Evolutionary conservation across 371 early-diverging fungal genomes (phyloP).

Genomic region (Rhizopus microsporus): DNA sequence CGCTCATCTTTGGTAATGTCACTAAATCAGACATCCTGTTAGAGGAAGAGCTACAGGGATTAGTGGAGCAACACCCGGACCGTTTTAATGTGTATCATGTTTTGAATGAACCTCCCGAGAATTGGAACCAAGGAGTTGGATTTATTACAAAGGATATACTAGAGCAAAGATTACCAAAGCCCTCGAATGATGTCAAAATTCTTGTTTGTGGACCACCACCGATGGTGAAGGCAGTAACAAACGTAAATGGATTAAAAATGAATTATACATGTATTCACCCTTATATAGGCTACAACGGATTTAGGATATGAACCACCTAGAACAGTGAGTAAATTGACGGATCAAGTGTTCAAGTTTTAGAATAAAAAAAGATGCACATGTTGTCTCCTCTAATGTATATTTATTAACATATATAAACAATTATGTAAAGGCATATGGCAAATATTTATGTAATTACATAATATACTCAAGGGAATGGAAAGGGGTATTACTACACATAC

Average conservation of each 20-base stretch:
- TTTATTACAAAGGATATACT: constrained; percentile 79
- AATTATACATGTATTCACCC: constrained; percentile 5
- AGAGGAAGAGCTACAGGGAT: constrained; percentile 69
- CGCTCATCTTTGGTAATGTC: constrained; percentile 21
- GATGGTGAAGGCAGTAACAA: constrained; percentile 80
- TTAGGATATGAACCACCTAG: constrained; percentile 69
- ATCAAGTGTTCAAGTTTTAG: constrained; percentile 71
- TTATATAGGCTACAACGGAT: constrained; percentile 45
- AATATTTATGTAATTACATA: no score
- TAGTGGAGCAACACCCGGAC: constrained; percentile 69
- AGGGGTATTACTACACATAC: no score
- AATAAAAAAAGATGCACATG: not conserved
- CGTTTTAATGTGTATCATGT: constrained; percentile 80
- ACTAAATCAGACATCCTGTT: constrained; percentile 63
- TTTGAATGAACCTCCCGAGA: constrained; percentile 65
- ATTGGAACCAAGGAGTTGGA: constrained; percentile 79
- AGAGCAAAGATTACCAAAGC: constrained; percentile 64
- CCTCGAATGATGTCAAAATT: constrained; percentile 73
- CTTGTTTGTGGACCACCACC: constrained; percentile 90
- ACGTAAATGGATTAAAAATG: constrained; percentile 5
- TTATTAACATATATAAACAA: no score
- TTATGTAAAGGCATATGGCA: no score
- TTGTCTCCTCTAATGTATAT: not conserved
- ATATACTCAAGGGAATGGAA: no score
- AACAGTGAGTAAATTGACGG: constrained; percentile 71